phyloP scores from a whole-genome alignment of 805 yeast species.

The Tetrapisispora iriomotensis region DNA sequence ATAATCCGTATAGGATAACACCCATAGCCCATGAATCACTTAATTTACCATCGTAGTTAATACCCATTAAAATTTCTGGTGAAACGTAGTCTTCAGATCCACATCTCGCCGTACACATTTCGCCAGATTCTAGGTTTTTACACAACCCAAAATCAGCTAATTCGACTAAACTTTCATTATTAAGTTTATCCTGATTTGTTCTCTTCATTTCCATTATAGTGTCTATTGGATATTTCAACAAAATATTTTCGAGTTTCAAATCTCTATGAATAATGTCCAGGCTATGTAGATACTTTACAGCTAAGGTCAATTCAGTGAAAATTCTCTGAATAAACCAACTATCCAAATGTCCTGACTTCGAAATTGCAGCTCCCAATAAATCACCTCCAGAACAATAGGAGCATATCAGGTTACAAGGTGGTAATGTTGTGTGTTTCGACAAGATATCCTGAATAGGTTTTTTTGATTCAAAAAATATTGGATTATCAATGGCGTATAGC shows the following conservation, averaged over 20 bases:
- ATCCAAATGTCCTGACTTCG: constrained; percentile 32
- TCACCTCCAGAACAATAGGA: constrained; percentile 84
- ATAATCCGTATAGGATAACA: constrained; percentile 71
- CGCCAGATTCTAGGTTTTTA: constrained; percentile 48
- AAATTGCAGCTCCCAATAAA: constrained; percentile 51
- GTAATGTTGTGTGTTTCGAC: constrained; percentile 24
- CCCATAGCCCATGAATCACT: constrained; percentile 96
- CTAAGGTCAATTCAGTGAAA: constrained; percentile 59
- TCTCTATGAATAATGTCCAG: constrained; percentile 77
- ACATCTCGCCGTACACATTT: constrained; percentile 76
- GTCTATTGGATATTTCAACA: constrained; percentile 36
- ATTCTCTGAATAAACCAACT: constrained; percentile 48
- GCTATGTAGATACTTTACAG: constrained; percentile 63
- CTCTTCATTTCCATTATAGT: constrained; percentile 20
- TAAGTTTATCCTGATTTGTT: constrained; percentile 10
- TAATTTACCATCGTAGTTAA: constrained; percentile 82
- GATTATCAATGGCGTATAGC: constrained; percentile 40
- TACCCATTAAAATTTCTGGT: constrained; percentile 86
- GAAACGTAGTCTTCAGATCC: constrained; percentile 96
- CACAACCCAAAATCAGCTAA: constrained; percentile 88
- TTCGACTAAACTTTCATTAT: constrained; percentile 35
- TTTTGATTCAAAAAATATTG: constrained; percentile 16
- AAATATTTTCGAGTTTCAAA: constrained; percentile 75
- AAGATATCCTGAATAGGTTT: constrained; percentile 24
- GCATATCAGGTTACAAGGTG: constrained; percentile 45